Evolutionary conservation across 768 basidiomycete species (phyloP).

Genomic region (Gautieria morchelliformis): DNA sequence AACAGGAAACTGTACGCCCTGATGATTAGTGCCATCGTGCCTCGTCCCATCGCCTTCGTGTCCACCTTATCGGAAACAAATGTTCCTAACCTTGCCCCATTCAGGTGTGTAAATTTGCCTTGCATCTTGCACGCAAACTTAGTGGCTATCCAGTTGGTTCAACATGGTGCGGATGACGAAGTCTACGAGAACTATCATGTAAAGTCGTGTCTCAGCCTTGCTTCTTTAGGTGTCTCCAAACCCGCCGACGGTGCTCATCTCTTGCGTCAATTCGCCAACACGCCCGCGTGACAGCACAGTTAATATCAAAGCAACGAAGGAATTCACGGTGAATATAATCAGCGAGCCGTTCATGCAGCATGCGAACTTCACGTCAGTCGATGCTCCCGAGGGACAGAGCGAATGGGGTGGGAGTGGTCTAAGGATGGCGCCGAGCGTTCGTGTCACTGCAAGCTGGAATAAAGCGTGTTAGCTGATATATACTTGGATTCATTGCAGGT

Average conservation of each 20-base stretch:
- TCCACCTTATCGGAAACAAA: slow-evolving; percentile 46
- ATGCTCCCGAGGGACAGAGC: slow-evolving; percentile 40
- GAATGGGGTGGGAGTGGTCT: slow-evolving; percentile 58
- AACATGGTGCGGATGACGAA: slow-evolving; percentile 10
- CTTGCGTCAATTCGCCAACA: slow-evolving; percentile 36
- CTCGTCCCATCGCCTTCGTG: slow-evolving; percentile 61
- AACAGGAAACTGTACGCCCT: slow-evolving; percentile 34
- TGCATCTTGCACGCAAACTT: slow-evolving; percentile 27
- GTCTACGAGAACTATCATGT: background rate
- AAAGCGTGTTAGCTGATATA: background rate
- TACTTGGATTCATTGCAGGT: background rate
- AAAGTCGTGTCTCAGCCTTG: background rate
- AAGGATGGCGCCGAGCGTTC: slow-evolving; percentile 42
- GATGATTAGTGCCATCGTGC: slow-evolving; percentile 48
- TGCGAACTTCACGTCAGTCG: slow-evolving; percentile 45
- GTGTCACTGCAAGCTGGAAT: slow-evolving; percentile 12
- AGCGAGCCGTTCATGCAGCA: slow-evolving; percentile 54
- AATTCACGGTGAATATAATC: slow-evolving; percentile 67
- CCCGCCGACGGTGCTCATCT: slow-evolving; percentile 58
- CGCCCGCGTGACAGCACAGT: slow-evolving; percentile 46
- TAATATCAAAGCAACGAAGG: slow-evolving; percentile 54
- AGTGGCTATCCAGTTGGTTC: slow-evolving; percentile 27
- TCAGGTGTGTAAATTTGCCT: slow-evolving; percentile 35
- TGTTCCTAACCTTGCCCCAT: slow-evolving; percentile 52
- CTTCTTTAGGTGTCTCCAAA: slow-evolving; percentile 42